Evolutionary conservation across 768 basidiomycete genomes (phyloP), one percentile per base, ranked within the genome.

Genomic region (Lentinula aciculospora): DNA sequence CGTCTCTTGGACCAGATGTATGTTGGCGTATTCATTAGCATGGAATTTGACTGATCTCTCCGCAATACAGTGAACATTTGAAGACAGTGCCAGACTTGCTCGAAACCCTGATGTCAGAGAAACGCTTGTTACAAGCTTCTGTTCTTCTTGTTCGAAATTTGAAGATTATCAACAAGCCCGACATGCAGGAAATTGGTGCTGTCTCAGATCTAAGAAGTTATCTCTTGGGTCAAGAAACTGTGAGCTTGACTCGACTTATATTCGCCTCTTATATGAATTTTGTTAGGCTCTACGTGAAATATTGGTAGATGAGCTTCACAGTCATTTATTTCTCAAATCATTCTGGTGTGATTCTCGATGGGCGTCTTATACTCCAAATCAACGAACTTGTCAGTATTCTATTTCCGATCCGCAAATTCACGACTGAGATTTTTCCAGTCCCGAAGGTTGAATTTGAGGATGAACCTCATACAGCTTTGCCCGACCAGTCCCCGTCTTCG

Each of bases 281-380:
- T 57, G 32, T 1, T 65, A 98, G 96, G 88, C 91, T 10, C 72
- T 99, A 44, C 81, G 90, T 46, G 97, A 98, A 62, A 97, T 98
- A 56, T 74, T 99, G 58, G 78, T 95, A 6, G 97, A 99, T 63
- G 97, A 99, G 66, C 79, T 99, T 12, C 95, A 98, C 67, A 92
- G 86, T 63, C 97, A 99, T 71, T 73, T 99, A n/a, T 99, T 97
- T 71, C 83, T 99, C 59, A 97, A 96, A 66, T 92, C 89, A 0
- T 96, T 94, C 69, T 97, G 94, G 85, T 94, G 92, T 67, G 96
- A 98, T 63, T 82, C 86, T 4, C 84, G 96, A 29, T 99, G 97
- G 97, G 77, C 84, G 17, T 72, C 89, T 0, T 98, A 97, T 68
- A 73, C 80, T 10, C 85, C 88, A 0, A 88, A 88, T 54, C 97